Percentiles rank a stretch among this genome's conserved stretches.
These are phyloP conservation scores for Coemansia sp. DNA, from an alignment of 192 early-diverging fungal species.

Conservation along the genomic window DNA sequence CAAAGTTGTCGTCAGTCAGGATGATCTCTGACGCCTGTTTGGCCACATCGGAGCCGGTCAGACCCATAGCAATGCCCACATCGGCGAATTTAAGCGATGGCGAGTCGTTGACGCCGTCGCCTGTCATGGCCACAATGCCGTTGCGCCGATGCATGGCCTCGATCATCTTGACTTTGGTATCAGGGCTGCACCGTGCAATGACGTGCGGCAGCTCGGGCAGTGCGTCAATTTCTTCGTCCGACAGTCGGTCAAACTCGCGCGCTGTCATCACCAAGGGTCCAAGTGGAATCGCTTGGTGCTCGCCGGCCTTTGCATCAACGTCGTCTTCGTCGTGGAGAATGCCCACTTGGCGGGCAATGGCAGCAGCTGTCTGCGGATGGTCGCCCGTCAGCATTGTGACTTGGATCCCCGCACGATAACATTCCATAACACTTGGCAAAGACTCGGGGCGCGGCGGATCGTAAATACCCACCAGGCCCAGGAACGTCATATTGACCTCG, in stretches of 20 bases:
- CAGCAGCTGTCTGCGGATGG: constrained; percentile 85
- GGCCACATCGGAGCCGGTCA: constrained; percentile 72
- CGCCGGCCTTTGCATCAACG: not conserved
- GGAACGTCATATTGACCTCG: constrained; percentile 72
- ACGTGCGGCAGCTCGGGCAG: constrained; percentile 80
- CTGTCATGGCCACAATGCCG: constrained; percentile 85
- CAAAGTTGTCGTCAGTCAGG: constrained; percentile 78
- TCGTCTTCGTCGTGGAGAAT: constrained; percentile 61
- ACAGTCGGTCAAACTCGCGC: constrained; percentile 78
- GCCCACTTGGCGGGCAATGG: constrained; percentile 86
- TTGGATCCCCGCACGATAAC: constrained; percentile 88
- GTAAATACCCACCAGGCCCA: constrained; percentile 90
- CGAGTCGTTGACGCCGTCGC: constrained; percentile 84
- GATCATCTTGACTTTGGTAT: constrained; percentile 98
- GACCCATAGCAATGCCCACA: constrained; percentile 74
- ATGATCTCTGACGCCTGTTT: constrained; percentile 87
- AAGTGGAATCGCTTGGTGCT: constrained; percentile 33
- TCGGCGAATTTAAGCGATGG: constrained; percentile 76
- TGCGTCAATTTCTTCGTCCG: constrained; percentile 78
- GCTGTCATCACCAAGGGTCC: constrained; percentile 77
- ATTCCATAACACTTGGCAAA: constrained; percentile 64
- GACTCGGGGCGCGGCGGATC: constrained; percentile 84
- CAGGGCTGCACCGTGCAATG: constrained; percentile 90
- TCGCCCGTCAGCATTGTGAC: constrained; percentile 98
- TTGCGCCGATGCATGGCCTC: constrained; percentile 79